Base-by-base conservation (phyloP, 345 rosid genomes). In the Hevea brasiliensis region DNA sequence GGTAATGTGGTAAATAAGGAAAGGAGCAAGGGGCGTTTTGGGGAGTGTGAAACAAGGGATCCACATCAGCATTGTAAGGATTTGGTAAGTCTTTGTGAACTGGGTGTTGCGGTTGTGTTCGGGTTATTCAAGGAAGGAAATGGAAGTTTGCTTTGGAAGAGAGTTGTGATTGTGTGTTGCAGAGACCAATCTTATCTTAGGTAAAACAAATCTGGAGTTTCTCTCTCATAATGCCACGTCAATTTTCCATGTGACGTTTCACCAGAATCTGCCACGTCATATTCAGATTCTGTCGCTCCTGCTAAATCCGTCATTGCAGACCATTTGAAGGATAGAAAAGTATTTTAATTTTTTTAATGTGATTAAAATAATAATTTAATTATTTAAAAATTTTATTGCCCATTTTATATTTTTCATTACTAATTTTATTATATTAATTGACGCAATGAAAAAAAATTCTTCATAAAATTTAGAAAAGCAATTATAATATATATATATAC, bases 41-140 rank as follows among this genome's bases (percentile, higher is more conserved):
- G 65, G 26, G 15, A 20, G 3, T 4, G n/a, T 20, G 40, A 51
- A 75, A 5, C 8, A 26, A 11, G 29, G 83, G 50, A 9, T 65
- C 72, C 78, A 83, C 80, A 79, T 80, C 70, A 65, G 65, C 71
- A 9, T 50, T 61, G 14, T 42, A 42, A 59, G 18, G 62, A 44
- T 53, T 35, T 61, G 15, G 47, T 8, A 26, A 71, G 7, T 32
- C 8, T 53, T 21, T 37, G 20, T 23, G 40, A 27, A 56, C 20
- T 26, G 56, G 67, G n/a, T 3, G 6, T 1, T 53, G 10, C 15
- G 26, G 13, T 40, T 65, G 13, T 47, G 4, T 65, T 23, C 1
- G 5, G 6, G 41, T 27, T 50, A 7, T 4, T 21, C 7, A 13
- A 8, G 48, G 50, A 53, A 20, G n/a, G n/a, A n/a, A n/a, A n/a